Evolutionary conservation across 768 basidiomycete genomes (phyloP).

Genomic region (Boletus speciosus): DNA sequence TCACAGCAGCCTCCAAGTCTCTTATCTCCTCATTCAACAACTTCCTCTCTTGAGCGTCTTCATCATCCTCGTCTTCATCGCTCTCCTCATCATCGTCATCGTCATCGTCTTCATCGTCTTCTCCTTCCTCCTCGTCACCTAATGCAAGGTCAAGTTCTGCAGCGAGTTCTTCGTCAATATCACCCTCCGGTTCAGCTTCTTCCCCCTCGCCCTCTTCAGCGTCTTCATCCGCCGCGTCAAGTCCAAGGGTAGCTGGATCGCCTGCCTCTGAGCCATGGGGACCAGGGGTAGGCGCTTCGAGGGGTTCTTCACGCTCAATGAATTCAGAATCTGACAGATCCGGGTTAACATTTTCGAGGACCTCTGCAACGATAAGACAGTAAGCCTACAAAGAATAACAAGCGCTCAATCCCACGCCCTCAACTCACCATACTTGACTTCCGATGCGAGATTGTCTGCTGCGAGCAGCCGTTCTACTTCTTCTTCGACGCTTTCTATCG

Average conservation of each 20-base stretch:
- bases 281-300: conserved; percentile 70
- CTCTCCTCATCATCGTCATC: conserved; percentile 48
- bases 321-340: conserved; percentile 89
- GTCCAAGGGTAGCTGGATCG: conserved; percentile 56
- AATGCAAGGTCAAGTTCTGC: conserved; percentile 85
- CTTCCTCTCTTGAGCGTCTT: conserved; percentile 72
- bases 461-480: conserved; percentile 86
- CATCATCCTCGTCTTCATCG: conserved; percentile 79
- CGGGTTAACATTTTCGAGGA: conserved; percentile 87
- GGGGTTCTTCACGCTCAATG: conserved; percentile 58
- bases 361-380: conserved; percentile 44
- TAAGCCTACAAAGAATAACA: not conserved
- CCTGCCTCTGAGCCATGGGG: conserved; percentile 62
- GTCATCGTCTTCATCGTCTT: conserved; percentile 69
- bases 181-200: conserved; percentile 65
- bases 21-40: conserved; percentile 85
- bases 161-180: conserved; percentile 85
- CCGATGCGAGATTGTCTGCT: conserved; percentile 69
- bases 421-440: conserved; percentile 71
- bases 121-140: conserved; percentile 57
- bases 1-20: conserved; percentile 83
- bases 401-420: not conserved
- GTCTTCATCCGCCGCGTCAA: conserved; percentile 52
- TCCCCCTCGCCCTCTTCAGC: conserved; percentile 59
- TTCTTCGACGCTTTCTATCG: conserved; percentile 92